Evolutionary conservation across 768 basidiomycete genomes (phyloP).

Genomic region (Lactarius vividus): DNA sequence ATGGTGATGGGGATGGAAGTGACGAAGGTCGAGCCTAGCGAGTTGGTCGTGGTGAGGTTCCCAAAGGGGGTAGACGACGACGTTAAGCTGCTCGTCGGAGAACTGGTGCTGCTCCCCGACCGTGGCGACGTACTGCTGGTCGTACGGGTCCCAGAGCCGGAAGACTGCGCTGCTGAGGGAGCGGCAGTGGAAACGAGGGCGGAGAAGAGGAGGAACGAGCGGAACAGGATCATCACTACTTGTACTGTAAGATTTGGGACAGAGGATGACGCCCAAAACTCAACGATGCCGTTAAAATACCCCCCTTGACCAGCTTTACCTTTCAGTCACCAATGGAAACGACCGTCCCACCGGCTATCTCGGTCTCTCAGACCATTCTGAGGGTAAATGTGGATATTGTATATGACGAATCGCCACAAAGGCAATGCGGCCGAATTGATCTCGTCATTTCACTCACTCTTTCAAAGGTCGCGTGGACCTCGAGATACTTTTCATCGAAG

Average conservation of each 20-base stretch:
- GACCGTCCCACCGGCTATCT: not conserved
- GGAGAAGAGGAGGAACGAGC: not conserved
- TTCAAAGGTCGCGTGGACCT: not conserved
- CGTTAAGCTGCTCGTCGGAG: not conserved
- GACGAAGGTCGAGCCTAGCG: slow-evolving; percentile 23
- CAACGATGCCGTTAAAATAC: not conserved
- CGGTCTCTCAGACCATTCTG: not conserved
- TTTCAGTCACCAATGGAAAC: not conserved
- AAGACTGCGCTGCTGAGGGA: not conserved
- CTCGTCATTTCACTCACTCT: not conserved
- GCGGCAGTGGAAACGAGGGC: not conserved
- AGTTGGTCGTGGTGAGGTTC: slow-evolving; percentile 23
- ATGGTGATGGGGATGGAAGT: slow-evolving; percentile 26
- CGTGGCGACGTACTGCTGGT: not conserved
- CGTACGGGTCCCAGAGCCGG: not conserved
- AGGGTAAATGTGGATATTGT: too few species aligned
- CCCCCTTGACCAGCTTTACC: not conserved
- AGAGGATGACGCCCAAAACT: not conserved
- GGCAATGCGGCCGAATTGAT: not conserved
- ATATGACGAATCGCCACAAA: not conserved
- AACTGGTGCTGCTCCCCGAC: not conserved
- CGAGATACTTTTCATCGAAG: not conserved
- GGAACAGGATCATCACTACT: not conserved
- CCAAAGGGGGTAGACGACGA: not conserved
- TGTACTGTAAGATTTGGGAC: not conserved